These are phyloP conservation scores for Phalaenopsis hybrid DNA, from an alignment of 116 monocot genomes.

Conservation along the genomic window DNA sequence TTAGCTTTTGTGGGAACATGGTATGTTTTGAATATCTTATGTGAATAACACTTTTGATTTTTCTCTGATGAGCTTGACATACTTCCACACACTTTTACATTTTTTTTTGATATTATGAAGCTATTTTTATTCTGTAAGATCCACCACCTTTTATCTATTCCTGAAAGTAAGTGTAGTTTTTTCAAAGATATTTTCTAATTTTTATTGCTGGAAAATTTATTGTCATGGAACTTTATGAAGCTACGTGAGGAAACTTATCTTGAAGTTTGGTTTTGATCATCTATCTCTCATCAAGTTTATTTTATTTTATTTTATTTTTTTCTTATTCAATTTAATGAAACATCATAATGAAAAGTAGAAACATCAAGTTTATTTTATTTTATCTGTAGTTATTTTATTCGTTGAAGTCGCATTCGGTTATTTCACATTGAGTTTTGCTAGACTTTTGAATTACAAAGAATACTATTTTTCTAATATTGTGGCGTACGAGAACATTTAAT, in stretches of 20 bases:
- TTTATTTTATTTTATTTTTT: background rate
- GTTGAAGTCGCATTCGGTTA: too few species aligned
- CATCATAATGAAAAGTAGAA: background rate
- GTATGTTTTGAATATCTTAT: slow-evolving; percentile 19
- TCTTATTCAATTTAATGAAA: background rate
- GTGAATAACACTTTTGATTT: background rate
- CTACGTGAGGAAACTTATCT: background rate
- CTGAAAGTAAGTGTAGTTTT: background rate
- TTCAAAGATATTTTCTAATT: background rate
- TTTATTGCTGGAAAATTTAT: background rate
- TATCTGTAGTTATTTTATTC: too few species aligned
- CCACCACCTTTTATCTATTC: background rate
- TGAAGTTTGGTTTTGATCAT: background rate
- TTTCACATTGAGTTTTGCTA: too few species aligned
- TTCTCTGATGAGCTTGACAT: background rate
- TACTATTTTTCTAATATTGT: too few species aligned
- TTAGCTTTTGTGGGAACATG: slow-evolving; percentile 35
- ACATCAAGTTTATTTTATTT: background rate
- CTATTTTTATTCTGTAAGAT: background rate
- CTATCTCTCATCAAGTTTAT: background rate
- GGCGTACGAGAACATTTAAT: background rate
- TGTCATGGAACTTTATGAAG: background rate
- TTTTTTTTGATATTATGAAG: background rate
- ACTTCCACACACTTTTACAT: too few species aligned
- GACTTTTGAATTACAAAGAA: too few species aligned